These are phyloP conservation scores for Fusarium tanahbumbuense DNA, from an alignment of 2,329 filamentous ascomycete genomes.

Conservation along the genomic window DNA sequence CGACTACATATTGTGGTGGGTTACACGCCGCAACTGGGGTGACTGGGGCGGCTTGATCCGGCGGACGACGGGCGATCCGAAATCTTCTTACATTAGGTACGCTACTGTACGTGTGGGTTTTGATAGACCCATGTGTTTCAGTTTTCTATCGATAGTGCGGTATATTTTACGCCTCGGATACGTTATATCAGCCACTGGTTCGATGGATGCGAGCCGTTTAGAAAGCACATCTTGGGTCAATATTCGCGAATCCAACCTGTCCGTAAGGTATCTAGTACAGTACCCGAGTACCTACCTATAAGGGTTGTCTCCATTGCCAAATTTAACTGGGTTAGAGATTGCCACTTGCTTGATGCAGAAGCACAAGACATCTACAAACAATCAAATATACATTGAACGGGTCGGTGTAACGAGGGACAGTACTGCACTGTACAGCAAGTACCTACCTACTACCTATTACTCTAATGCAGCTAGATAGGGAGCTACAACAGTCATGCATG, in stretches of 20 bases:
- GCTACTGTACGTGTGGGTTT: slow-evolving; percentile 9
- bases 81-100: neutral
- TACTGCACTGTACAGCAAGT: neutral
- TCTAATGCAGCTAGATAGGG: neutral
- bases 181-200: neutral
- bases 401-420: slow-evolving; percentile 9
- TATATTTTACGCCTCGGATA: neutral
- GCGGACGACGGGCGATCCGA: slow-evolving; percentile 28
- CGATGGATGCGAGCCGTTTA: too few relatives aligned
- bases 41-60: slow-evolving; percentile 29
- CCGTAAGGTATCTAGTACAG: too few relatives aligned
- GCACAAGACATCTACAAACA: slow-evolving; percentile 10
- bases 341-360: slow-evolving; percentile 4
- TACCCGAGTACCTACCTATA: too few relatives aligned
- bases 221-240: neutral
- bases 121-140: slow-evolving; percentile 1
- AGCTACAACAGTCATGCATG: neutral
- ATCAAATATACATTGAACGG: neutral
- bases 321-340: neutral
- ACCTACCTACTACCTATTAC: neutral
- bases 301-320: neutral
- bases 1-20: slow-evolving; percentile 1
- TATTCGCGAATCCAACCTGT: neutral
- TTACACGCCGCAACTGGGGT: slow-evolving; percentile 7
- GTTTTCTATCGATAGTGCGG: neutral